Conservation (phyloP, 371 early-diverging fungal species). For the Mucor sp. region DNA sequence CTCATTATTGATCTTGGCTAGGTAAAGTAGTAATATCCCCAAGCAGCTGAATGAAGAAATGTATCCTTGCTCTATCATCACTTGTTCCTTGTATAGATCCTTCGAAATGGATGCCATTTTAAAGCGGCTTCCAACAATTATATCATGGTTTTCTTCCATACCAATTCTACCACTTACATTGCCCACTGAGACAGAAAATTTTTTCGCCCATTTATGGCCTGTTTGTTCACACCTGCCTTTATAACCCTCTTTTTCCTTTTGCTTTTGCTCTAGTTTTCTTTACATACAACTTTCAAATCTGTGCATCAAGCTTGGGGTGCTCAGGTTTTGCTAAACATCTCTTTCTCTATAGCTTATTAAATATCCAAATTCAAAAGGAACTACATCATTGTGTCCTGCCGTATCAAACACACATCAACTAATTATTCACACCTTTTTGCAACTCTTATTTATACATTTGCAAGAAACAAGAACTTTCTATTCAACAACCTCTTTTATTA, state of each 20-base stretch:
- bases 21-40: no score
- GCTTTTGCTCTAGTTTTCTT: background rate
- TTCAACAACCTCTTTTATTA: background rate
- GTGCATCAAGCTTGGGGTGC: constrained; percentile 9
- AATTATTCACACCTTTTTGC: background rate
- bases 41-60: background rate
- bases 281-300: background rate
- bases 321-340: constrained; percentile 1
- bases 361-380: background rate
- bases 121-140: background rate
- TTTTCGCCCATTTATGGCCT: background rate
- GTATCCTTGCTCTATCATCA: background rate
- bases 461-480: background rate
- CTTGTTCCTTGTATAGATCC: background rate
- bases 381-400: background rate
- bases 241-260: background rate
- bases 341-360: background rate
- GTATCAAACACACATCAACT: background rate
- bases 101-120: background rate
- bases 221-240: background rate
- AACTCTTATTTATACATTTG: background rate
- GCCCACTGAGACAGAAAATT: background rate
- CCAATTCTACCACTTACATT: background rate
- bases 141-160: background rate
- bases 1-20: background rate